These are phyloP conservation scores for Penicillium lividum DNA, from an alignment of 495 filamentous ascomycete species.

Conservation along the genomic window DNA sequence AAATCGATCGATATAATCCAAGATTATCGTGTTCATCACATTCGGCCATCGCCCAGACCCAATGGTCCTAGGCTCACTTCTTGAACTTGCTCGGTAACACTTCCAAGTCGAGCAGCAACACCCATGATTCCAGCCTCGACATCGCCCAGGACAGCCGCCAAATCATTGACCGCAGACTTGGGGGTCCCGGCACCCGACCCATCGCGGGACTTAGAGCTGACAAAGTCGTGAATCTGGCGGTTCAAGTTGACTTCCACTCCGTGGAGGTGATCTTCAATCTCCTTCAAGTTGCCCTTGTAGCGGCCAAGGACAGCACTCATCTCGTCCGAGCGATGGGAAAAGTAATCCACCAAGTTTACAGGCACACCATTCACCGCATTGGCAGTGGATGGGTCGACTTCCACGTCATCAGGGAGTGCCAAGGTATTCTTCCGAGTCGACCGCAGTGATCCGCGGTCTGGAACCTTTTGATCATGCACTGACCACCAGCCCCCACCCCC, in stretches of 20 bases:
- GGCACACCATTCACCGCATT: constrained; percentile 43
- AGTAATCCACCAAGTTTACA: constrained; percentile 71
- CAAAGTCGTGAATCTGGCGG: constrained; percentile 68
- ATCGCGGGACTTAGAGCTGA: constrained; percentile 55
- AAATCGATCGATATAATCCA: constrained; percentile 4
- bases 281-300: constrained; percentile 69
- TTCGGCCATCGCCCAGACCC: constrained; percentile 31
- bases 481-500: constrained; percentile 49
- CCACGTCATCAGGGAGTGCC: constrained; percentile 57
- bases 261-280: constrained; percentile 81
- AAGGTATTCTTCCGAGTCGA: constrained; percentile 47
- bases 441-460: constrained; percentile 41
- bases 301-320: constrained; percentile 64
- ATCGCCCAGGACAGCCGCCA: constrained; percentile 69
- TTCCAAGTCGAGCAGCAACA: constrained; percentile 70
- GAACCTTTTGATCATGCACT: constrained; percentile 44
- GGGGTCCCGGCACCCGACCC: constrained; percentile 43
- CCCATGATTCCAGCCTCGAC: constrained; percentile 78
- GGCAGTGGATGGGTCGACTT: constrained; percentile 52
- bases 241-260: constrained; percentile 70
- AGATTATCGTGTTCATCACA: constrained; percentile 17
- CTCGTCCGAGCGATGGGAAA: constrained; percentile 69
- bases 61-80: constrained; percentile 61
- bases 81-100: constrained; percentile 68
- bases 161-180: constrained; percentile 53